phyloP scores from a whole-genome alignment of 2,329 filamentous ascomycete genomes.

The Alternaria alternata region DNA sequence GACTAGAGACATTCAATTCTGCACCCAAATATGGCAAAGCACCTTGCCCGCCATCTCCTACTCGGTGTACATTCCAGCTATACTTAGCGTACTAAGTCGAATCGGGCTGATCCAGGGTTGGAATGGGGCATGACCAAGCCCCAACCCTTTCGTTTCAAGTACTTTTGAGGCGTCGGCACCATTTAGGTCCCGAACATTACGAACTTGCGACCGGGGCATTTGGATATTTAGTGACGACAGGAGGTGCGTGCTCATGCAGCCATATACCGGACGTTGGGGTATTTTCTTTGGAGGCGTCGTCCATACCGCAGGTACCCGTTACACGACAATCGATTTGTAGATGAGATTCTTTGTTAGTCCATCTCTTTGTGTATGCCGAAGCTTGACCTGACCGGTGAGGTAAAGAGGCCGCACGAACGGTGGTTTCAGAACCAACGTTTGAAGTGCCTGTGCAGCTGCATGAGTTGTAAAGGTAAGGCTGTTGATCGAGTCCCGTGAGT shows the following conservation, averaged over 20 bases:
- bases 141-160: constrained; percentile 37
- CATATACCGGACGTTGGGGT: constrained; percentile 26
- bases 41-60: constrained; percentile 44
- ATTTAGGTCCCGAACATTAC: constrained; percentile 25
- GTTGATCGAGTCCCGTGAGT: background rate
- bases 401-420: background rate
- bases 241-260: constrained; percentile 39
- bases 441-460: background rate
- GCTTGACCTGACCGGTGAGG: constrained; percentile 3
- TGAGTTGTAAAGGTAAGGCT: background rate
- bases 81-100: constrained; percentile 37
- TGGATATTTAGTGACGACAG: constrained; percentile 32
- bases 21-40: constrained; percentile 31
- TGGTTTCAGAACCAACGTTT: constrained; percentile 1
- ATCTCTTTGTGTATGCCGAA: constrained; percentile 9
- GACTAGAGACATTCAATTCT: constrained; percentile 49
- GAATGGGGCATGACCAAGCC: constrained; percentile 47
- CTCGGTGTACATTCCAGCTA: constrained; percentile 47
- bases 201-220: constrained; percentile 27
- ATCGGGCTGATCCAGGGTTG: constrained; percentile 24
- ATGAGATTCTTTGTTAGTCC: constrained; percentile 17
- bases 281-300: constrained; percentile 23
- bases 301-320: constrained; percentile 27
- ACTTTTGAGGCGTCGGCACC: constrained; percentile 29
- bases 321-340: constrained; percentile 21